These are phyloP conservation scores for Citeromyces siamensis DNA, from an alignment of 1,139 yeast genomes.

Conservation along the genomic window DNA sequence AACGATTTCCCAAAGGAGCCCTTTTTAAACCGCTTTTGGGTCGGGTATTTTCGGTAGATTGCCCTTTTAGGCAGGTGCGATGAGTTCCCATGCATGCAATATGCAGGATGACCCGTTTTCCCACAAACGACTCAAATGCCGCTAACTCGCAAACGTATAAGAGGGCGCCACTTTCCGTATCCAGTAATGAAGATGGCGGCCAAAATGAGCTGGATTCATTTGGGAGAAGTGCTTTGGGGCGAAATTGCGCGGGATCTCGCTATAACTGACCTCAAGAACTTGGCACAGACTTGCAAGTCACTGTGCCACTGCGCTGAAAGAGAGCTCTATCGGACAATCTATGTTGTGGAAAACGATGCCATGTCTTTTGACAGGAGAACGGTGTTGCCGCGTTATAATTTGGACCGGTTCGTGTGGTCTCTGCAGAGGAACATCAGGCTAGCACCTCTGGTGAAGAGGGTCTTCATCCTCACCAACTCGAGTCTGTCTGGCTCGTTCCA, in stretches of 20 bases:
- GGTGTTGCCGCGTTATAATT: background rate
- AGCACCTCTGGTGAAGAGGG: background rate
- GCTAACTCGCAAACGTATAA: background rate
- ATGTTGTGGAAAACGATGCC: background rate
- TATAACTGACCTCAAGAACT: background rate
- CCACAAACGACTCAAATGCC: background rate
- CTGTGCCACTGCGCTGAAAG: background rate
- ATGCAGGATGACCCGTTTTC: background rate
- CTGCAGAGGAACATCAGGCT: background rate
- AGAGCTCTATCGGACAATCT: background rate
- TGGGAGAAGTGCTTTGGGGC: background rate
- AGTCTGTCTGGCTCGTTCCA: background rate
- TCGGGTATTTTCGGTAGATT: background rate
- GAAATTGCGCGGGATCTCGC: background rate
- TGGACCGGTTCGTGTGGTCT: background rate
- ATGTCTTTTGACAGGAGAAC: background rate
- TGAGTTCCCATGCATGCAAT: background rate
- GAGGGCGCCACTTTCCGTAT: no score
- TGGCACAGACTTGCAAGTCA: background rate
- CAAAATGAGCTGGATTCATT: background rate
- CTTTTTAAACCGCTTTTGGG: no score
- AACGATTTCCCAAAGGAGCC: no score
- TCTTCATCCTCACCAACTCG: background rate
- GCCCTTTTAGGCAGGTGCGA: conserved; percentile 1
- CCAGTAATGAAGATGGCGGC: no score